These are phyloP conservation scores for Xylaria nigripes DNA, from an alignment of 495 filamentous ascomycete species.

Conservation along the genomic window DNA sequence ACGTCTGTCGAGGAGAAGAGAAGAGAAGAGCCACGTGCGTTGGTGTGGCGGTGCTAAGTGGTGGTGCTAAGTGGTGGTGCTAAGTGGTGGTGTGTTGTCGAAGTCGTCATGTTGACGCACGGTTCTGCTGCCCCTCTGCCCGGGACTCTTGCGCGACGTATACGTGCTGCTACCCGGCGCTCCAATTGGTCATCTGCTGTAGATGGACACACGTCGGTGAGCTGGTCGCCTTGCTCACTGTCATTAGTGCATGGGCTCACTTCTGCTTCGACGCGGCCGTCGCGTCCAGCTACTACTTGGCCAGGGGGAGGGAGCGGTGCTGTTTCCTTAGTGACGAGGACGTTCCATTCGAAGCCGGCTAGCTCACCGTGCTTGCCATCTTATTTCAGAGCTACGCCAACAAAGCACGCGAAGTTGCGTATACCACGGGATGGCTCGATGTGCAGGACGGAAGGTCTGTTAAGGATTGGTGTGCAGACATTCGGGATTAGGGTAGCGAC, in stretches of 20 bases:
- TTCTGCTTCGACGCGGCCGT: neutral
- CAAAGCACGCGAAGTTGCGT: neutral
- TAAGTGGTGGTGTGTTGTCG: neutral
- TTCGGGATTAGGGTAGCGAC: too few relatives aligned
- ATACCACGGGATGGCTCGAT: neutral
- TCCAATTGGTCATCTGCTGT: neutral
- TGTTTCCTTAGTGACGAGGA: neutral
- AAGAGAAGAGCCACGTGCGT: neutral
- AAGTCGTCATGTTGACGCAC: constrained; percentile 7
- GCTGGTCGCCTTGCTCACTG: neutral
- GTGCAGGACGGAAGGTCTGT: neutral
- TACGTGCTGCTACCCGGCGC: neutral
- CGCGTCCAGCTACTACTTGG: neutral
- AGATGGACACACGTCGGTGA: too few relatives aligned
- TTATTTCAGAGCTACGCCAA: too few relatives aligned
- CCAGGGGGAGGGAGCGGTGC: neutral
- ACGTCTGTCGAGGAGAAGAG: neutral
- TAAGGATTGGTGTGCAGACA: neutral
- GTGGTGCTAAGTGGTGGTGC: neutral
- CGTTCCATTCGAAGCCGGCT: neutral
- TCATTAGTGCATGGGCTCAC: neutral
- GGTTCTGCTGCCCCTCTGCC: neutral
- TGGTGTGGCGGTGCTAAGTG: neutral
- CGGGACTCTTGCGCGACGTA: neutral
- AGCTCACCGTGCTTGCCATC: neutral